Evolutionary conservation across 1,284 basidiomycete genomes (phyloP).

Genomic region (Ustilago trichophora): DNA sequence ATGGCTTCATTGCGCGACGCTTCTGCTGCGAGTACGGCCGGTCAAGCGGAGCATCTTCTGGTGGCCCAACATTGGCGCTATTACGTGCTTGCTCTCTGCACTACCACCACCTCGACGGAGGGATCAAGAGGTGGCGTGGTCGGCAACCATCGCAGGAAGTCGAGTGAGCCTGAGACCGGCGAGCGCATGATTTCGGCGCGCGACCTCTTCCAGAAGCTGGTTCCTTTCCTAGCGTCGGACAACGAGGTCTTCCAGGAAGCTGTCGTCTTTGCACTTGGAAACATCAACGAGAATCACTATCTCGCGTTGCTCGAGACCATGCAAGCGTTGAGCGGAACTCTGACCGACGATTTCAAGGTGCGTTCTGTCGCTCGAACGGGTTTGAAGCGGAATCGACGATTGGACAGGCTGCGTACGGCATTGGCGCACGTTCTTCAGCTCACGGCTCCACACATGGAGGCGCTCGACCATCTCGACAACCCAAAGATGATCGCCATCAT

Average conservation of each 20-base stretch:
- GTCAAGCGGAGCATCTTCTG: conserved; percentile 71
- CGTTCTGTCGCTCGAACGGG: conserved; percentile 58
- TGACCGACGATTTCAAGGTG: conserved; percentile 77
- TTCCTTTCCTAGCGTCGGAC: conserved; percentile 86
- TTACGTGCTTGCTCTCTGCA: conserved; percentile 83
- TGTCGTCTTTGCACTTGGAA: conserved; percentile 85
- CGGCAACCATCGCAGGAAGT: conserved; percentile 77
- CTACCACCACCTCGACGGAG: conserved; percentile 70
- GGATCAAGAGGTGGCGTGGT: conserved; percentile 70
- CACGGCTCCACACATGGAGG: conserved; percentile 80
- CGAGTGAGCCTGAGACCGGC: conserved; percentile 72
- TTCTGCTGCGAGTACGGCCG: conserved; percentile 51
- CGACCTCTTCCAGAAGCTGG: conserved; percentile 80
- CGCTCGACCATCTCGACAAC: conserved; percentile 76
- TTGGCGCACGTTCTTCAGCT: conserved; percentile 89
- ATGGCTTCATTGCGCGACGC: conserved; percentile 40
- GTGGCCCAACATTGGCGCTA: conserved; percentile 86
- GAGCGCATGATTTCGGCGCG: conserved; percentile 81
- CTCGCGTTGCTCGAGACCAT: conserved; percentile 84
- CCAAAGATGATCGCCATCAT: conserved; percentile 78
- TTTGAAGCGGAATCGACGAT: conserved; percentile 73
- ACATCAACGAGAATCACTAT: conserved; percentile 80
- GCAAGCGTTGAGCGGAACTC: conserved; percentile 79
- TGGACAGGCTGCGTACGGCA: conserved; percentile 84
- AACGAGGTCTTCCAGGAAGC: conserved; percentile 83